Conservation (phyloP, 768 basidiomycete genomes). For the Leccinum broughii region DNA sequence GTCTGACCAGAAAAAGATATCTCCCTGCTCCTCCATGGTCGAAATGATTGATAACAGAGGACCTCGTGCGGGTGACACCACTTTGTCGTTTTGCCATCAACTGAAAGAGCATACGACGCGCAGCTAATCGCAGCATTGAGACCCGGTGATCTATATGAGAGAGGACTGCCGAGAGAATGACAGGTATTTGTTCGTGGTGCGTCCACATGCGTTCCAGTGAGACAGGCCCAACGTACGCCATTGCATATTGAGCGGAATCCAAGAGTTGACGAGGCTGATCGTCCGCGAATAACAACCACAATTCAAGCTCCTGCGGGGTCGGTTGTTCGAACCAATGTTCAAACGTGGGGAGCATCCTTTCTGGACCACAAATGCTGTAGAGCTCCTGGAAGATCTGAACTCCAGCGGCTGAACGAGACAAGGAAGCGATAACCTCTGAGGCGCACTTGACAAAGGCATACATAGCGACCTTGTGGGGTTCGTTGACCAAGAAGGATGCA, state of each 20-base stretch:
- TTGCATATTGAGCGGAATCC: slow-evolving; percentile 85
- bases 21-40: slow-evolving; percentile 58
- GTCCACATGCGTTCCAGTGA: slow-evolving; percentile 79
- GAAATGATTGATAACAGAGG: slow-evolving; percentile 52
- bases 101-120: slow-evolving; percentile 82
- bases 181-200: slow-evolving; percentile 63
- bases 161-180: slow-evolving; percentile 76
- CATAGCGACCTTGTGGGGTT: slow-evolving; percentile 82
- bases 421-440: slow-evolving; percentile 77
- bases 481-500: slow-evolving; percentile 81
- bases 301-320: too few relatives aligned
- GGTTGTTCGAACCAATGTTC: slow-evolving; percentile 60
- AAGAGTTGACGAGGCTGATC: slow-evolving; percentile 69
- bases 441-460: slow-evolving; percentile 76
- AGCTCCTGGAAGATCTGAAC: slow-evolving; percentile 77
- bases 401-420: slow-evolving; percentile 76
- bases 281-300: slow-evolving; percentile 53
- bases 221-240: slow-evolving; percentile 79
- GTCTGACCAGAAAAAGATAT: slow-evolving; percentile 68
- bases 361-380: slow-evolving; percentile 82
- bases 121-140: slow-evolving; percentile 65
- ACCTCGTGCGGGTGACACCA: slow-evolving; percentile 45
- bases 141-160: slow-evolving; percentile 81
- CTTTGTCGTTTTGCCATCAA: slow-evolving; percentile 61
- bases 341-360: slow-evolving; percentile 76